Conservation (phyloP, 371 early-diverging fungal species). For the Lichtheimia hyalospora region DNA sequence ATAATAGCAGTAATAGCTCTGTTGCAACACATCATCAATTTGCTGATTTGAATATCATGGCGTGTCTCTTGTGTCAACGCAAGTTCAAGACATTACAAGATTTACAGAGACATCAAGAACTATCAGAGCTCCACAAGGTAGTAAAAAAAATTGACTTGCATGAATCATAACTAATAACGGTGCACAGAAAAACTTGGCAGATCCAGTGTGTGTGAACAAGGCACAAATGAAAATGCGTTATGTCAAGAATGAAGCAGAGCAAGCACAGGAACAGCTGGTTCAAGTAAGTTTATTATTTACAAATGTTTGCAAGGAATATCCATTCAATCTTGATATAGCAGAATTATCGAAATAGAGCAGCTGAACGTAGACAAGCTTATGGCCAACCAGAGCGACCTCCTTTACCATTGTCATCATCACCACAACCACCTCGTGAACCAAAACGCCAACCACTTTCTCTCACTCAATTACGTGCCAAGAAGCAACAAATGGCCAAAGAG, state of each 20-base stretch:
- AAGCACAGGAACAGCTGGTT: constrained; percentile 20
- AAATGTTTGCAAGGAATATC: constrained; percentile 1
- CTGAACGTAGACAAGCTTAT: constrained; percentile 66
- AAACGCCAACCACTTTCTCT: not conserved
- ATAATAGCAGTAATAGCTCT: not conserved
- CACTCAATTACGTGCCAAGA: not conserved
- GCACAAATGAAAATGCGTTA: constrained; percentile 28
- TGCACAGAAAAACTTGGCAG: constrained; percentile 36
- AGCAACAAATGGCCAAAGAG: constrained; percentile 6
- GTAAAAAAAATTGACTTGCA: constrained; percentile 5
- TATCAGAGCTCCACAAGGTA: constrained; percentile 72
- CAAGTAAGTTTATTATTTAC: constrained; percentile 25
- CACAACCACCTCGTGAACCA: not conserved
- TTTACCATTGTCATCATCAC: not conserved
- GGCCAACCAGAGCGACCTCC: constrained; percentile 45
- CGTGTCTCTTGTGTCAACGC: constrained; percentile 71
- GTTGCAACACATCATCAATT: constrained; percentile 33
- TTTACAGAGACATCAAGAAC: constrained; percentile 56
- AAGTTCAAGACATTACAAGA: constrained; percentile 61
- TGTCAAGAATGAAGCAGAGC: constrained; percentile 20
- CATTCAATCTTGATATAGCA: constrained; percentile 13
- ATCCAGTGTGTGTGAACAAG: constrained; percentile 30
- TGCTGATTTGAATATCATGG: constrained; percentile 47
- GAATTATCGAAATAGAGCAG: constrained; percentile 68
- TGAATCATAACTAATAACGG: not conserved